These are phyloP conservation scores for Aspergillus arachidicola DNA, from an alignment of 2,329 filamentous ascomycete species.

Conservation along the genomic window DNA sequence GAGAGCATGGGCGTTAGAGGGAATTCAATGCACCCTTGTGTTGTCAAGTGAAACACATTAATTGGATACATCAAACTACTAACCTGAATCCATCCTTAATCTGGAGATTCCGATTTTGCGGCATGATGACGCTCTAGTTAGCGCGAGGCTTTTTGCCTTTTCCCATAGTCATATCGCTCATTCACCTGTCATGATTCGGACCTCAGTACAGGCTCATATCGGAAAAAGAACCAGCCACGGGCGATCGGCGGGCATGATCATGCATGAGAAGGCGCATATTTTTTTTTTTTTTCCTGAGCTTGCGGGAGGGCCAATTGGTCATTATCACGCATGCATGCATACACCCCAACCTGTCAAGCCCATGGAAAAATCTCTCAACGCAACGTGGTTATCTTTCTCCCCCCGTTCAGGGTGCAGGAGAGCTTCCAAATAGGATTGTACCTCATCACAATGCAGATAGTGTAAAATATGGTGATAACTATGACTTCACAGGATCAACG, in stretches of 20 bases:
- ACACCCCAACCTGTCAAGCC: constrained; percentile 13
- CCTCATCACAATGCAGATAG: too few species aligned
- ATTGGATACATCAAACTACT: background rate
- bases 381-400: background rate
- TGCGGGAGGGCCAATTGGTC: background rate
- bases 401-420: background rate
- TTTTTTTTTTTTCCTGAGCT: background rate
- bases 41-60: background rate
- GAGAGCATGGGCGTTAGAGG: background rate
- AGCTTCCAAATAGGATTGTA: too few species aligned
- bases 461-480: background rate
- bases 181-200: background rate
- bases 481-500: constrained; percentile 3
- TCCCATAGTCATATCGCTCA: background rate
- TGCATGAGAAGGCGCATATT: background rate
- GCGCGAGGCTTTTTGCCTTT: background rate
- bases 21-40: background rate
- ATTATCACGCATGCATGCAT: constrained; percentile 15
- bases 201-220: background rate
- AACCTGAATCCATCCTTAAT: background rate
- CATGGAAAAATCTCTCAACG: constrained; percentile 16
- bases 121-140: background rate
- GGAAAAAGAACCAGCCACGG: constrained; percentile 1
- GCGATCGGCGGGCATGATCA: background rate
- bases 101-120: background rate